A percentile compares a stretch with the other conserved stretches of the same genome.
phyloP scores from a whole-genome alignment of 2,329 filamentous ascomycete genomes.

The Cercospora janseana region DNA sequence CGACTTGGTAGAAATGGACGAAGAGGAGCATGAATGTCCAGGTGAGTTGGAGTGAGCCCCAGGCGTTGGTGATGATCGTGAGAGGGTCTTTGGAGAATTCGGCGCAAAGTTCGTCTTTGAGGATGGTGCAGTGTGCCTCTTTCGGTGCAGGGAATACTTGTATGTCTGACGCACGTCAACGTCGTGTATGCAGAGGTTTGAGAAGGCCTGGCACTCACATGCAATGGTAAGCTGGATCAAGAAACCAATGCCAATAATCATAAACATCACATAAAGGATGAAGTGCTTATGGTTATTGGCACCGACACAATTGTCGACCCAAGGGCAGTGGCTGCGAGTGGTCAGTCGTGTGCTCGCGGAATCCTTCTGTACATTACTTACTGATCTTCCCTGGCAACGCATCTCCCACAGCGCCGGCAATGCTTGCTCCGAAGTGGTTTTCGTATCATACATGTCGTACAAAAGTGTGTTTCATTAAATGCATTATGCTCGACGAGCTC shows the following conservation, averaged over 20 bases:
- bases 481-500: slow-evolving; percentile 81
- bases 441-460: slow-evolving; percentile 89
- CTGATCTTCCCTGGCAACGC: slow-evolving; percentile 96
- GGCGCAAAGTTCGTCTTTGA: slow-evolving; percentile 72
- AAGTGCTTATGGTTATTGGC: slow-evolving; percentile 97
- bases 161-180: slow-evolving; percentile 27
- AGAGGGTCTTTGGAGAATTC: slow-evolving; percentile 79
- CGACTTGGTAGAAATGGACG: slow-evolving; percentile 90
- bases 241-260: slow-evolving; percentile 71
- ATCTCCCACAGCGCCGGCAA: slow-evolving; percentile 85
- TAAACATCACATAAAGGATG: slow-evolving; percentile 77
- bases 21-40: slow-evolving; percentile 98
- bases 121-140: slow-evolving; percentile 64
- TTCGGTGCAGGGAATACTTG: slow-evolving; percentile 51
- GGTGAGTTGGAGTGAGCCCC: slow-evolving; percentile 79
- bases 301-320: slow-evolving; percentile 95
- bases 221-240: slow-evolving; percentile 71
- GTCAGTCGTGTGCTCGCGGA: slow-evolving; percentile 7
- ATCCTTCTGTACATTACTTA: slow-evolving; percentile 50
- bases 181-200: background rate
- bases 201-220: slow-evolving; percentile 56
- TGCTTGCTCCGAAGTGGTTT: slow-evolving; percentile 93
- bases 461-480: slow-evolving; percentile 93
- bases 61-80: slow-evolving; percentile 74
- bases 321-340: slow-evolving; percentile 79